A percentile compares a stretch with the other conserved stretches of the same genome.
Evolutionary conservation across 2,329 filamentous ascomycete genomes (phyloP).

Genomic region (Sphaerulina musiva): DNA sequence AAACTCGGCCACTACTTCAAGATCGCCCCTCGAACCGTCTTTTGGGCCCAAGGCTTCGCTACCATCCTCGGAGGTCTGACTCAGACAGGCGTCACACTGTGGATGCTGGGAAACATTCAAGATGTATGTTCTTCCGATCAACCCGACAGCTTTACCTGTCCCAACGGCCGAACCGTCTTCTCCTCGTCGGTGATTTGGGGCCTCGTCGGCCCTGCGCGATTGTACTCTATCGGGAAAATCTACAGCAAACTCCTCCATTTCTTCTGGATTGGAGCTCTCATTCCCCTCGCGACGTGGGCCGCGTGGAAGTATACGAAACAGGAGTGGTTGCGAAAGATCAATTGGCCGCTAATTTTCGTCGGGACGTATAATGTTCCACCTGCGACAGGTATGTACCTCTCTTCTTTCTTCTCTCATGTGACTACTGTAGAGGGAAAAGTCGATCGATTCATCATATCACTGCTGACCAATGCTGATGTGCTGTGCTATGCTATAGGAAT

Average conservation of each 20-base stretch:
- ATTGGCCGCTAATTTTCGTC: constrained; percentile 67
- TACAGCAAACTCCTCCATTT: constrained; percentile 46
- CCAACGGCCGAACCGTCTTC: constrained; percentile 42
- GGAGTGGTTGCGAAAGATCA: constrained; percentile 23
- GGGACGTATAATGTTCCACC: constrained; percentile 55
- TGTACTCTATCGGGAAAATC: constrained; percentile 44
- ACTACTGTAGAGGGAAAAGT: too few relatives aligned
- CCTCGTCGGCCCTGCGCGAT: constrained; percentile 44
- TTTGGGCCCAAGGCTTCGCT: constrained; percentile 41
- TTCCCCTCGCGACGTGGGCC: constrained; percentile 41
- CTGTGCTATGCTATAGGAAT: constrained; percentile 42
- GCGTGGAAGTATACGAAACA: constrained; percentile 36
- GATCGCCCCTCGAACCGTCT: constrained; percentile 41
- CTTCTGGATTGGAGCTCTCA: constrained; percentile 46
- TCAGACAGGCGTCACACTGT: constrained; percentile 44
- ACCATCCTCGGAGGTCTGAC: constrained; percentile 38
- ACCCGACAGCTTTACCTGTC: constrained; percentile 44
- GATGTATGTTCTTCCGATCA: constrained; percentile 39
- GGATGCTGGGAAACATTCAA: constrained; percentile 40
- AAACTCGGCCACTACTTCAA: constrained; percentile 38
- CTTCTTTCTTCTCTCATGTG: too few relatives aligned
- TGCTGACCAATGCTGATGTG: too few relatives aligned
- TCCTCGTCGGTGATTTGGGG: constrained; percentile 39
- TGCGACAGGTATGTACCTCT: constrained; percentile 43
- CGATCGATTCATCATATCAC: too few relatives aligned